Percentiles rank a stretch among this genome's conserved stretches.
These are phyloP conservation scores for Boechera retrofracta DNA, from an alignment of 345 rosid genomes.

Conservation along the genomic window DNA sequence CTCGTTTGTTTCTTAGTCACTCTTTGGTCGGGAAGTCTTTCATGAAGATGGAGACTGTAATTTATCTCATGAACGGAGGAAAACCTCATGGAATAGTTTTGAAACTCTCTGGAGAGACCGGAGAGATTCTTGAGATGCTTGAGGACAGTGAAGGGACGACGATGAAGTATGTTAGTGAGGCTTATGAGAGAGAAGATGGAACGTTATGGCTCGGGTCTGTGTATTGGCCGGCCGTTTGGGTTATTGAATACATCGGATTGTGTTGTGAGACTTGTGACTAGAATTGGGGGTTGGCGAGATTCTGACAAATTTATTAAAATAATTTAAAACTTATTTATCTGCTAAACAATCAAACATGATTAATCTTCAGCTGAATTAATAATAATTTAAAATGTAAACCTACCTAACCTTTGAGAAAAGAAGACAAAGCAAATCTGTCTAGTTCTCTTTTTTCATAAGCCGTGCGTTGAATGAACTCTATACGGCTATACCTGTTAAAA, in stretches of 20 bases:
- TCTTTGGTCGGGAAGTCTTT: slow-evolving; percentile 48
- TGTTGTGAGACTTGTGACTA: neutral
- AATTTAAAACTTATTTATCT: neutral
- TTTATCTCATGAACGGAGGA: slow-evolving; percentile 52
- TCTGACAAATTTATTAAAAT: neutral
- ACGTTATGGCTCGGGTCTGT: slow-evolving; percentile 69
- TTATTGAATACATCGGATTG: slow-evolving; percentile 34
- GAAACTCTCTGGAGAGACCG: slow-evolving; percentile 57
- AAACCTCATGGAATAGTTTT: slow-evolving; percentile 61
- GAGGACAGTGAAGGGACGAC: slow-evolving; percentile 60
- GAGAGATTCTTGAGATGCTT: slow-evolving; percentile 54
- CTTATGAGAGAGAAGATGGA: slow-evolving; percentile 61
- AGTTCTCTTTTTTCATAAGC: neutral
- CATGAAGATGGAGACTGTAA: slow-evolving; percentile 52
- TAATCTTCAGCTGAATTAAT: too few species aligned
- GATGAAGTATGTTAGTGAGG: slow-evolving; percentile 64
- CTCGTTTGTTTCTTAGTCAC: slow-evolving; percentile 46
- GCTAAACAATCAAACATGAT: neutral
- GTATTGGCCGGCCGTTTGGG: slow-evolving; percentile 56
- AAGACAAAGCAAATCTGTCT: too few species aligned
- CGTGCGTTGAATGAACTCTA: neutral
- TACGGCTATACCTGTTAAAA: too few species aligned
- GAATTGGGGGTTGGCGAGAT: neutral
- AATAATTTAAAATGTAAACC: too few species aligned
- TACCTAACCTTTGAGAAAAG: too few species aligned